Evolutionary conservation across 192 early-diverging fungal species (phyloP).

Genomic region (Phycomyces blakesleeanus): DNA sequence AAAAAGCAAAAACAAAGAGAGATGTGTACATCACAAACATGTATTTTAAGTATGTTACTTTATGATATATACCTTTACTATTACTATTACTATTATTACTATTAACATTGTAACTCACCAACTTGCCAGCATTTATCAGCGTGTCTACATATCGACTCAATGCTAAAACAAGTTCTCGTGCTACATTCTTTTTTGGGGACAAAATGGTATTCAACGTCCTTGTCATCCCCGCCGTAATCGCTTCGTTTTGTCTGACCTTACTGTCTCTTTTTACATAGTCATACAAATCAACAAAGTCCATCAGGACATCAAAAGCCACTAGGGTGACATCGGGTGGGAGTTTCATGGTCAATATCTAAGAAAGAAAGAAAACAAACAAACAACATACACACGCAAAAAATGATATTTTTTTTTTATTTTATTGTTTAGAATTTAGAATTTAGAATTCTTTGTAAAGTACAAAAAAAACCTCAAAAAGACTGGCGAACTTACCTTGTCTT

Average conservation of each 20-base stretch:
- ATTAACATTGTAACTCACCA: slow-evolving; percentile 45
- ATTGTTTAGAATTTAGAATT: neutral
- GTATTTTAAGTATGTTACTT: too few species aligned
- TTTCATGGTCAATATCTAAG: slow-evolving; percentile 54
- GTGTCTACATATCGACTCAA: slow-evolving; percentile 72
- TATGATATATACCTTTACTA: too few species aligned
- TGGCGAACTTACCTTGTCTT: slow-evolving; percentile 62
- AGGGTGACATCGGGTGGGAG: slow-evolving; percentile 56
- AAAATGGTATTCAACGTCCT: slow-evolving; percentile 7
- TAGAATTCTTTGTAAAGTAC: neutral
- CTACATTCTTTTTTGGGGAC: slow-evolving; percentile 47
- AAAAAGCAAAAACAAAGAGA: too few species aligned
- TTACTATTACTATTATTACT: too few species aligned
- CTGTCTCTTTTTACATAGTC: slow-evolving; percentile 64
- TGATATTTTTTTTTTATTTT: neutral
- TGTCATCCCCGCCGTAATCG: neutral
- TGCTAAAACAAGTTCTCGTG: slow-evolving; percentile 63
- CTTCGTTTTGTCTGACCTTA: slow-evolving; percentile 42
- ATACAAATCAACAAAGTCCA: slow-evolving; percentile 59
- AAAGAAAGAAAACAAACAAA: neutral
- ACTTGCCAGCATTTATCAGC: slow-evolving; percentile 46
- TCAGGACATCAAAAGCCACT: slow-evolving; percentile 59
- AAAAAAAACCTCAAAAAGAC: neutral
- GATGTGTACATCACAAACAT: slow-evolving; percentile 20
- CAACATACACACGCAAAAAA: neutral